Evolutionary conservation across 2,329 filamentous ascomycete genomes (phyloP).

Genomic region (Gremmenia infestans): DNA sequence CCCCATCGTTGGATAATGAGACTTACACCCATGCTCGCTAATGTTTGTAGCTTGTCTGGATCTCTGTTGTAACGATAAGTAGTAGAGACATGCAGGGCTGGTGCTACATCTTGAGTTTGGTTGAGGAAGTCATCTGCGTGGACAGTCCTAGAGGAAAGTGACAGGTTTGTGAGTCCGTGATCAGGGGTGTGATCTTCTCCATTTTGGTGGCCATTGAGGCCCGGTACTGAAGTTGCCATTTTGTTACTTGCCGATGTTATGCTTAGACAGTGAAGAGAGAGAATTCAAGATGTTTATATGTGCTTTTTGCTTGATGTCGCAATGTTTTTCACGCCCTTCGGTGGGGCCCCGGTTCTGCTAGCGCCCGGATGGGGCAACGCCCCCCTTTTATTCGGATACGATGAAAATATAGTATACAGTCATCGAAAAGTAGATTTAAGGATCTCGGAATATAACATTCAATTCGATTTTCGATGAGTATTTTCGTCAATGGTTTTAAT

Average conservation of each 20-base stretch:
- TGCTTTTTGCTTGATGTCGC: no score
- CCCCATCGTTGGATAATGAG: conserved; percentile 2
- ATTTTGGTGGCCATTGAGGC: conserved; percentile 13
- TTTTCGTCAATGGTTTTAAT: no score
- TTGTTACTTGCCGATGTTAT: not conserved
- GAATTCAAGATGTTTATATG: no score
- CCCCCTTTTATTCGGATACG: no score
- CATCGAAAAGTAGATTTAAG: no score
- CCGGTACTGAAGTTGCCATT: conserved; percentile 16
- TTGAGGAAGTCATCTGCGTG: conserved; percentile 80
- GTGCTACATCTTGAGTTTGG: conserved; percentile 72
- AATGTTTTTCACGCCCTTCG: no score
- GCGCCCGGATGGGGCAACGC: no score
- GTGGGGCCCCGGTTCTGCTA: no score
- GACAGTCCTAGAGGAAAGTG: conserved; percentile 66
- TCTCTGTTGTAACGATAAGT: conserved; percentile 79
- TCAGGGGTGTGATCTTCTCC: conserved; percentile 11
- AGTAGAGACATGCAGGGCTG: conserved; percentile 84
- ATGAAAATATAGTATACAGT: no score
- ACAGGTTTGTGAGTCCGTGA: conserved; percentile 32
- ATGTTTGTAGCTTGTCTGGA: conserved; percentile 55
- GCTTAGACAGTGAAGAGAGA: not conserved
- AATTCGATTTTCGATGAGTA: no score
- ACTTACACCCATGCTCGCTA: conserved; percentile 53
- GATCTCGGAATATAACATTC: no score